Conservation (phyloP, 2,329 filamentous ascomycete genomes). For the Dothistroma septosporum region DNA sequence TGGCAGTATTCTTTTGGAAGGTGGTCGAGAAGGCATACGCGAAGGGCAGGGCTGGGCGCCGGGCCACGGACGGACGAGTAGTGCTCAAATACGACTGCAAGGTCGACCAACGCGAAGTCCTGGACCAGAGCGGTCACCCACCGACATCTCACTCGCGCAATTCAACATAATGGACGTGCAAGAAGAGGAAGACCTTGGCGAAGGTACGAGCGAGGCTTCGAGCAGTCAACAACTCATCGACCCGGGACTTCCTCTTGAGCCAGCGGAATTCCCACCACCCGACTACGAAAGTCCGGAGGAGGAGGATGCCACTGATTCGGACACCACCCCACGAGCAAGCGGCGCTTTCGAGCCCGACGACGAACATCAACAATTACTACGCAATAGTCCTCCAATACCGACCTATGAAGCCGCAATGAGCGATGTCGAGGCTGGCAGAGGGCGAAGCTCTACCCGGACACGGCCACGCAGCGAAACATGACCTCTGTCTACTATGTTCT, state of each 20-base stretch:
- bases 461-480: conserved; percentile 18
- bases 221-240: conserved; percentile 21
- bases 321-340: conserved; percentile 25
- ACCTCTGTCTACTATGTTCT: conserved; percentile 1
- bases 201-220: conserved; percentile 24
- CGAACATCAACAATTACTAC: conserved; percentile 6
- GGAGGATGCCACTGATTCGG: conserved; percentile 20
- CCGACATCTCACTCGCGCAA: conserved; percentile 90
- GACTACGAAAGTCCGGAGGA: conserved; percentile 46
- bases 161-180: conserved; percentile 64
- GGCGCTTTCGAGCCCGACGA: conserved; percentile 23
- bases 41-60: conserved; percentile 54
- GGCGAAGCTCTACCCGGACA: conserved; percentile 26
- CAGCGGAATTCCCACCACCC: conserved; percentile 41
- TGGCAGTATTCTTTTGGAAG: conserved; percentile 89
- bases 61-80: conserved; percentile 70
- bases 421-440: conserved; percentile 27
- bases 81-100: conserved; percentile 71
- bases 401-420: conserved; percentile 72
- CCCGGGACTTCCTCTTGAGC: conserved; percentile 30
- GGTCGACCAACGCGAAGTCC: conserved; percentile 69
- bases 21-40: conserved; percentile 57
- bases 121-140: conserved; percentile 83
- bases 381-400: conserved; percentile 62
- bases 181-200: conserved; percentile 37